Evolutionary conservation across 2,329 filamentous ascomycete genomes (phyloP).

Genomic region (Ceratocystis huliohia): DNA sequence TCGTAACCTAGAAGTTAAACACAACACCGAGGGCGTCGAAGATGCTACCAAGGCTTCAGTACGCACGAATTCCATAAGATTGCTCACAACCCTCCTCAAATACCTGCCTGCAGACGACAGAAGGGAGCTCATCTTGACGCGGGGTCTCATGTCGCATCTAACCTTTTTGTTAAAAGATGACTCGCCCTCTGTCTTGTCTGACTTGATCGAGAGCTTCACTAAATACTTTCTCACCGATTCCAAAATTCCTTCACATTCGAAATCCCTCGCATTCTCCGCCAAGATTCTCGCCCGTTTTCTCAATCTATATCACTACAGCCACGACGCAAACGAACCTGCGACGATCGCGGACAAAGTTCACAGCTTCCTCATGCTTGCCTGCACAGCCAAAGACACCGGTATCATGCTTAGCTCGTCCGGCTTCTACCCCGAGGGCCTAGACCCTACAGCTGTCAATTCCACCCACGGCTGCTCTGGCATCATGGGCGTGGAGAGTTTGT

Average conservation of each 20-base stretch:
- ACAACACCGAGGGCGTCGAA: conserved; percentile 43
- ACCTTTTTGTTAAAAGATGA: conserved; percentile 70
- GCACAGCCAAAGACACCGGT: conserved; percentile 60
- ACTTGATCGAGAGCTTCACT: conserved; percentile 60
- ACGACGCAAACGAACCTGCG: conserved; percentile 33
- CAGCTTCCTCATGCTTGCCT: conserved; percentile 60
- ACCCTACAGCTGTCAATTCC: conserved; percentile 34
- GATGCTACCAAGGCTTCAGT: conserved; percentile 62
- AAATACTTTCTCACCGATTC: conserved; percentile 61
- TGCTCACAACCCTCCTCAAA: conserved; percentile 66
- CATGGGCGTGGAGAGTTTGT: conserved; percentile 54
- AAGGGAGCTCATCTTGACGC: conserved; percentile 65
- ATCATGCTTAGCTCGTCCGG: conserved; percentile 64
- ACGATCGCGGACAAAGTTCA: conserved; percentile 58
- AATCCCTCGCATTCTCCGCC: conserved; percentile 63
- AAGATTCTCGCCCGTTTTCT: conserved; percentile 61
- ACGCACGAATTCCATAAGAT: conserved; percentile 68
- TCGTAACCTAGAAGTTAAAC: conserved; percentile 63
- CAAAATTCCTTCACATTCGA: conserved; percentile 58
- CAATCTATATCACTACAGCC: conserved; percentile 53
- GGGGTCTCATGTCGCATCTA: conserved; percentile 69
- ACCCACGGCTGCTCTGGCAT: conserved; percentile 31
- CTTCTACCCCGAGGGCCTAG: conserved; percentile 68
- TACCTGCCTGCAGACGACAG: conserved; percentile 67
- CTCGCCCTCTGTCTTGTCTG: conserved; percentile 57